Evolutionary conservation across 371 early-diverging fungal genomes (phyloP), one percentile per base, ranked within the genome.

Genomic region (Catenaria anguillulae): DNA sequence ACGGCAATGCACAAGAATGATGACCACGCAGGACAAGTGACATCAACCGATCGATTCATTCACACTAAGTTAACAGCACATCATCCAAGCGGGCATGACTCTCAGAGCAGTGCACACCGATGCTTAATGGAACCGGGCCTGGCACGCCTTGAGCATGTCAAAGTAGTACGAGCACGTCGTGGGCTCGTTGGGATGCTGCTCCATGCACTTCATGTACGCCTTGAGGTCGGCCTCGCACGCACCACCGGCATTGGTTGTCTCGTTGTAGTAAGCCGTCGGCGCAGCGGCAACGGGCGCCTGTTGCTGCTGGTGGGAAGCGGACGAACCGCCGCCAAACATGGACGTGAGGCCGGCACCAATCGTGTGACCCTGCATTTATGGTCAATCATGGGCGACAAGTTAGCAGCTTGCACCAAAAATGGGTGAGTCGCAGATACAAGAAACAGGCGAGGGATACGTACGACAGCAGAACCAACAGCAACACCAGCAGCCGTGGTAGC

Each of bases 401-500:
- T n/a, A n/a, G n/a, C n/a, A n/a, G n/a, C n/a, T n/a, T n/a, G n/a
- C n/a, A n/a, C n/a, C n/a, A n/a, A n/a, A n/a, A n/a, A n/a, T n/a
- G n/a, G n/a, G n/a, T n/a, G n/a, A n/a, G n/a, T n/a, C n/a, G n/a
- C n/a, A n/a, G n/a, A n/a, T n/a, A n/a, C n/a, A n/a, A n/a, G n/a
- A n/a, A n/a, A n/a, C n/a, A n/a, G n/a, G n/a, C n/a, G n/a, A n/a
- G n/a, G n/a, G n/a, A n/a, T n/a, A 64, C 85, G 86, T 55, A 87
- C 89, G 33, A 86, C 82, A 35, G 90, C 83, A 36, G 82, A 81
- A 65, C 92, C 93, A 31, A 92, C 86, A 62, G 92, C 95, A 58
- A 92, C 92, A 74, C 91, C 91, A 60, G 88, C 95, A 45, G 92
- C 95, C 31, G 91, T 92, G 24, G 90, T 75, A 26, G 91, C 92